Evolutionary conservation across 495 filamentous ascomycete genomes (phyloP).

Genomic region (Xanthoparmelia taractica): DNA sequence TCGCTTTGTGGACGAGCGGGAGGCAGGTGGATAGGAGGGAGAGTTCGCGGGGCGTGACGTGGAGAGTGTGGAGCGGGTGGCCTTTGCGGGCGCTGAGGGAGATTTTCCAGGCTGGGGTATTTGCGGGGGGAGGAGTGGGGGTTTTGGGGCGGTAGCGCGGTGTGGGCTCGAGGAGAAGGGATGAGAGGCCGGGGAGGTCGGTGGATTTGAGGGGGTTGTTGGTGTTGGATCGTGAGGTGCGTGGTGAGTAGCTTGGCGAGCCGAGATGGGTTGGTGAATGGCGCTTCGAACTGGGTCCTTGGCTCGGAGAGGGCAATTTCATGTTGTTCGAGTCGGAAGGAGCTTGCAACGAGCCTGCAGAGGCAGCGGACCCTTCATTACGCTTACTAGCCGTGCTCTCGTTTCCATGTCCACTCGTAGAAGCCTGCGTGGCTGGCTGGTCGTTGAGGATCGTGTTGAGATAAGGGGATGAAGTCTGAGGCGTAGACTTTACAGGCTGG

Average conservation of each 20-base stretch:
- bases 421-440: background rate
- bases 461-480: background rate
- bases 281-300: no score
- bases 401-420: background rate
- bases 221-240: no score
- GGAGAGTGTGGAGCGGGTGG: background rate
- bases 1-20: background rate
- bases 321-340: background rate
- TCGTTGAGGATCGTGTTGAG: background rate
- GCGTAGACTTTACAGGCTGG: background rate
- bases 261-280: no score
- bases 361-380: background rate
- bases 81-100: background rate
- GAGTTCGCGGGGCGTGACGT: background rate
- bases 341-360: background rate
- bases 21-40: background rate
- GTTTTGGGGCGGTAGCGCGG: background rate
- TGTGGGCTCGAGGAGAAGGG: background rate
- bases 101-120: background rate
- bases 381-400: background rate
- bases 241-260: no score
- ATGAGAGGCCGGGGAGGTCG: background rate
- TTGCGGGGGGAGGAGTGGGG: background rate
- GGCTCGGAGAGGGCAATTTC: background rate
- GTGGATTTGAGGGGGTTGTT: no score